These are phyloP conservation scores for Rhamnella rubrinervis DNA, from an alignment of 331 rosid species.

Conservation along the genomic window DNA sequence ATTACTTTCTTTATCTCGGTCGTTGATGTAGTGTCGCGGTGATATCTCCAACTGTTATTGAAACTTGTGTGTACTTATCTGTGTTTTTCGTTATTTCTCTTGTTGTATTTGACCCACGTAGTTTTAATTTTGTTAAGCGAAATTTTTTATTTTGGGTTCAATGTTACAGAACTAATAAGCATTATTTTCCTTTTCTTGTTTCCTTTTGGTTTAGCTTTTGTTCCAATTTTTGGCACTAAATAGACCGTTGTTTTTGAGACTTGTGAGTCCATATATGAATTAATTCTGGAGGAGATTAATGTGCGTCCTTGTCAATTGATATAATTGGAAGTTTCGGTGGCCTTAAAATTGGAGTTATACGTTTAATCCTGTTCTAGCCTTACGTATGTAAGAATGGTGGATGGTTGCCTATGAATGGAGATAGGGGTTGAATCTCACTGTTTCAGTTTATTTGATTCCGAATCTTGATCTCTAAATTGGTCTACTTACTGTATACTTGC, in stretches of 20 bases:
- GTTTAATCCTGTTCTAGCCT: not conserved
- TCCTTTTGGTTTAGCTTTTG: not conserved
- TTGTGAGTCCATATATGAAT: not conserved
- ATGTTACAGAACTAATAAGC: not conserved
- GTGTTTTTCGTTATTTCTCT: not conserved
- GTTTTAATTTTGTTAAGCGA: not conserved
- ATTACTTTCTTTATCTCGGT: not conserved
- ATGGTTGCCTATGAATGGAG: not conserved
- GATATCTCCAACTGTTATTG: slow-evolving; percentile 3
- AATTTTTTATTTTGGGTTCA: not conserved
- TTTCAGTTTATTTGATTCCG: not conserved
- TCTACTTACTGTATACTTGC: slow-evolving; percentile 6
- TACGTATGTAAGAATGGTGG: not conserved
- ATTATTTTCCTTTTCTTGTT: not conserved
- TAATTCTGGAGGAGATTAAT: not conserved
- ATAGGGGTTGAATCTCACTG: not conserved
- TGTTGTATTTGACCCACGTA: not conserved
- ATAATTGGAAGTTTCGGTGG: not conserved
- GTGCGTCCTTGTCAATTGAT: not conserved
- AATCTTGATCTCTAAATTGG: not conserved
- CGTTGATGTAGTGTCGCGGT: slow-evolving; percentile 6
- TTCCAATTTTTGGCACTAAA: not conserved
- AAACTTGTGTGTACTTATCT: not conserved
- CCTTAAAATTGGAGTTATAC: not conserved
- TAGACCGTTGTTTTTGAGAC: not conserved